A percentile compares a stretch with the other conserved stretches of the same genome.
Evolutionary conservation across 306 rosid genomes (phyloP).

Genomic region (Acacia acuminata): DNA sequence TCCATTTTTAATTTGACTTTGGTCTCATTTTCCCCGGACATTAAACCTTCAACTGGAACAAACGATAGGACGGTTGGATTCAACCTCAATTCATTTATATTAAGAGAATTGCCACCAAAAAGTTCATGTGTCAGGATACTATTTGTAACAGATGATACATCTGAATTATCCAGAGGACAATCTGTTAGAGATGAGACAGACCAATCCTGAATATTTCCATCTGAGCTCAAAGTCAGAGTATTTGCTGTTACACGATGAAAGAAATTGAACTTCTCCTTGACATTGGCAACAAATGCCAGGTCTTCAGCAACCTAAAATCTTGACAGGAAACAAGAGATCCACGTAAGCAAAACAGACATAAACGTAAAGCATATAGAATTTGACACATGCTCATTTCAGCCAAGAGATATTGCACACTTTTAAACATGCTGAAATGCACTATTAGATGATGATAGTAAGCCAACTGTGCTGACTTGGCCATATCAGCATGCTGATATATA

Average conservation of each 20-base stretch:
- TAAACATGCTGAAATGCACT: background rate
- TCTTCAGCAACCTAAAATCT: constrained; percentile 80
- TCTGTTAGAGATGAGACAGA: constrained; percentile 39
- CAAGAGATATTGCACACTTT: background rate
- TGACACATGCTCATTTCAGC: background rate
- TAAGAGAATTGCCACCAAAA: constrained; percentile 30
- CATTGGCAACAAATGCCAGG: constrained; percentile 45
- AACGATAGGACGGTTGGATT: constrained; percentile 35
- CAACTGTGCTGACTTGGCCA: background rate
- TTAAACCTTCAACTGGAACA: constrained; percentile 31
- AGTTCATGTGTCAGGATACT: constrained; percentile 40
- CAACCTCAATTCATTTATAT: constrained; percentile 22
- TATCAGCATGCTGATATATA: background rate
- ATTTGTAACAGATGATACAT: constrained; percentile 38
- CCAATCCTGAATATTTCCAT: constrained; percentile 37
- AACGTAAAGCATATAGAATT: constrained; percentile 14
- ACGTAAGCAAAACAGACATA: constrained; percentile 29
- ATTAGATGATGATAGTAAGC: background rate
- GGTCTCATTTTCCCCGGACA: constrained; percentile 33
- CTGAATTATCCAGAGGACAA: constrained; percentile 41
- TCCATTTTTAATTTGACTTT: constrained; percentile 42
- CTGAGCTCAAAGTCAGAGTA: constrained; percentile 27
- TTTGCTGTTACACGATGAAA: constrained; percentile 37
- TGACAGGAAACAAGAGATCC: constrained; percentile 34
- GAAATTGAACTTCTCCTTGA: constrained; percentile 58